These are phyloP conservation scores for Pseudogymnoascus sp. DNA, from an alignment of 2,329 filamentous ascomycete genomes.

Conservation along the genomic window DNA sequence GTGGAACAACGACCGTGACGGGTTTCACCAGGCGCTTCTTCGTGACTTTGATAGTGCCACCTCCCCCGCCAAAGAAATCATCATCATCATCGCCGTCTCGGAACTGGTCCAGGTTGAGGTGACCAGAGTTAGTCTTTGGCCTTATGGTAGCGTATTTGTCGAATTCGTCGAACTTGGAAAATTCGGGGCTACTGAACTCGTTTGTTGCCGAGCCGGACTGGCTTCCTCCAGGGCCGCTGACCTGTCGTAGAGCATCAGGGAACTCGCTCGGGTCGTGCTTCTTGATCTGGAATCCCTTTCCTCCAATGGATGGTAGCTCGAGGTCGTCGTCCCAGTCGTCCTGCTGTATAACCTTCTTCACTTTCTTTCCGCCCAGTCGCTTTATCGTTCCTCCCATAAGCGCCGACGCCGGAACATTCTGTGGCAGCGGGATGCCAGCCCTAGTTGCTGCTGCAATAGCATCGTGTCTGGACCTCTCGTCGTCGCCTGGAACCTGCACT, in stretches of 20 bases:
- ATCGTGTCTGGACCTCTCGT: slow-evolving; percentile 74
- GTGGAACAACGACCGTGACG: slow-evolving; percentile 47
- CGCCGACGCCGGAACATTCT: slow-evolving; percentile 79
- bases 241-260: slow-evolving; percentile 48
- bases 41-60: slow-evolving; percentile 59
- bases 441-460: slow-evolving; percentile 81
- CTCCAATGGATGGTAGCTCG: slow-evolving; percentile 53
- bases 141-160: slow-evolving; percentile 20
- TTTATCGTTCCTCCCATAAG: slow-evolving; percentile 90
- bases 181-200: slow-evolving; percentile 23
- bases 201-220: slow-evolving; percentile 45
- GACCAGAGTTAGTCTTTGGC: slow-evolving; percentile 27
- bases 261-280: slow-evolving; percentile 51
- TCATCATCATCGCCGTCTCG: slow-evolving; percentile 55
- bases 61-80: slow-evolving; percentile 55
- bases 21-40: slow-evolving; percentile 48
- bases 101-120: slow-evolving; percentile 55
- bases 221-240: slow-evolving; percentile 35
- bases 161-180: neutral
- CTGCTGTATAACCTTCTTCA: slow-evolving; percentile 65
- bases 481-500: slow-evolving; percentile 73
- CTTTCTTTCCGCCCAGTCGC: slow-evolving; percentile 67
- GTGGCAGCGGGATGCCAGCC: slow-evolving; percentile 85
- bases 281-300: slow-evolving; percentile 56
- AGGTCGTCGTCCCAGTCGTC: slow-evolving; percentile 79